phyloP scores from a whole-genome alignment of 1,284 basidiomycete genomes.

The Apiotrichum domesticum region DNA sequence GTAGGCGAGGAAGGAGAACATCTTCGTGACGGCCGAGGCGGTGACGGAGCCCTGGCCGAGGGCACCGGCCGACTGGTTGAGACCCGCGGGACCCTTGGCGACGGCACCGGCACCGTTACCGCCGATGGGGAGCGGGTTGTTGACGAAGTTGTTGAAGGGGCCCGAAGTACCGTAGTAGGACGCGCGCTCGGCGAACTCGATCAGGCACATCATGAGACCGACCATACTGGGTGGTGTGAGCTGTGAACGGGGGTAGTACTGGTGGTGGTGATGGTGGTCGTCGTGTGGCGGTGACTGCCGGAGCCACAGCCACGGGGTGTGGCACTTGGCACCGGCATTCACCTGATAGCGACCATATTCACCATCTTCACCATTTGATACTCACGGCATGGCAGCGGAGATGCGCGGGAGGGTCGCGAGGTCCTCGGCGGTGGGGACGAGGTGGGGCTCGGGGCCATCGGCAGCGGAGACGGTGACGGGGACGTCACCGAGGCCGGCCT shows the following conservation, averaged over 20 bases:
- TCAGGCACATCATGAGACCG: constrained; percentile 37
- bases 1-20: constrained; percentile 33
- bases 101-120: constrained; percentile 67
- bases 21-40: constrained; percentile 23
- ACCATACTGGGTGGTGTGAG: constrained; percentile 1
- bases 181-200: constrained; percentile 42
- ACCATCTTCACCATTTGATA: neutral
- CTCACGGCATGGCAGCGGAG: constrained; percentile 22
- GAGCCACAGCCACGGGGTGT: too few relatives aligned
- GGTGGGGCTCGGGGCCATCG: neutral
- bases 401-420: constrained; percentile 57
- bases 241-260: too few relatives aligned
- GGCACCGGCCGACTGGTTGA: constrained; percentile 55
- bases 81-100: constrained; percentile 57
- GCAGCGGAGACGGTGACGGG: neutral
- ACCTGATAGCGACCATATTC: neutral
- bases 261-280: too few relatives aligned
- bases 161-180: constrained; percentile 11
- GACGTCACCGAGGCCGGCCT: neutral
- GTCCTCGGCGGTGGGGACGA: constrained; percentile 62
- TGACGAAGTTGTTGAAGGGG: constrained; percentile 23
- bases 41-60: constrained; percentile 28
- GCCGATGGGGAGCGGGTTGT: constrained; percentile 52
- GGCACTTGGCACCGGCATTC: too few relatives aligned
- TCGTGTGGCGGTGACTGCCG: too few relatives aligned